phyloP scores from a whole-genome alignment of 345 rosid genomes.

The Crucihimalaya himalaica region DNA sequence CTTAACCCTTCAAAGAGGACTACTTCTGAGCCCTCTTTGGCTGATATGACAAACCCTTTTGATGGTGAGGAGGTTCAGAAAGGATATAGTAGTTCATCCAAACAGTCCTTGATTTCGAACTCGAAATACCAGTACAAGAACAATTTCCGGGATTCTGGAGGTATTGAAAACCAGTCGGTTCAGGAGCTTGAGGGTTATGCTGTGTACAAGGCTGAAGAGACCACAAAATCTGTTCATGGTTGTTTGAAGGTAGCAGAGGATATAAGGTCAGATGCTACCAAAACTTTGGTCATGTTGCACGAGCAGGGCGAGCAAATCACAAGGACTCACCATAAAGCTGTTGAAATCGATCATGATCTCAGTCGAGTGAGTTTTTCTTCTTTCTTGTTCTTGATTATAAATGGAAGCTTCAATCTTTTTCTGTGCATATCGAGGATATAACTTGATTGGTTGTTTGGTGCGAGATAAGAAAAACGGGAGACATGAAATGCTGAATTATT shows the following conservation, averaged over 20 bases:
- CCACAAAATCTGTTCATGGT: slow-evolving; percentile 72
- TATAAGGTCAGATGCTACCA: slow-evolving; percentile 79
- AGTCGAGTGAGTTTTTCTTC: slow-evolving; percentile 66
- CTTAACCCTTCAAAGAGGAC: slow-evolving; percentile 56
- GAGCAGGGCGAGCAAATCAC: slow-evolving; percentile 92
- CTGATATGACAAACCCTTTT: slow-evolving; percentile 57
- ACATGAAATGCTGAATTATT: not conserved
- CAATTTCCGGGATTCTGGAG: slow-evolving; percentile 80
- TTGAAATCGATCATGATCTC: slow-evolving; percentile 82
- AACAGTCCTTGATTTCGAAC: slow-evolving; percentile 45
- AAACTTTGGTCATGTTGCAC: slow-evolving; percentile 76
- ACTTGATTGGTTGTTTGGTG: not conserved
- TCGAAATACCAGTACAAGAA: slow-evolving; percentile 65
- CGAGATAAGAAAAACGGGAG: not conserved
- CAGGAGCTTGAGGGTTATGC: slow-evolving; percentile 90
- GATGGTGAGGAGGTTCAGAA: slow-evolving; percentile 45
- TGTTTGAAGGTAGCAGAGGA: slow-evolving; percentile 92
- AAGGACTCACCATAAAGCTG: slow-evolving; percentile 68
- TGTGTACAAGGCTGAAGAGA: slow-evolving; percentile 90
- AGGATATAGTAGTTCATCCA: slow-evolving; percentile 45
- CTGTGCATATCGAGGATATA: not conserved
- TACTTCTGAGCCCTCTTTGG: slow-evolving; percentile 61
- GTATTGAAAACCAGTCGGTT: slow-evolving; percentile 81
- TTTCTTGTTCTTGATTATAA: not conserved
- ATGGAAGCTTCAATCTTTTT: not conserved